Percentiles rank a stretch among this genome's conserved stretches.
Evolutionary conservation across 192 early-diverging fungal genomes (phyloP).

Genomic region (Funneliformis mosseae): DNA sequence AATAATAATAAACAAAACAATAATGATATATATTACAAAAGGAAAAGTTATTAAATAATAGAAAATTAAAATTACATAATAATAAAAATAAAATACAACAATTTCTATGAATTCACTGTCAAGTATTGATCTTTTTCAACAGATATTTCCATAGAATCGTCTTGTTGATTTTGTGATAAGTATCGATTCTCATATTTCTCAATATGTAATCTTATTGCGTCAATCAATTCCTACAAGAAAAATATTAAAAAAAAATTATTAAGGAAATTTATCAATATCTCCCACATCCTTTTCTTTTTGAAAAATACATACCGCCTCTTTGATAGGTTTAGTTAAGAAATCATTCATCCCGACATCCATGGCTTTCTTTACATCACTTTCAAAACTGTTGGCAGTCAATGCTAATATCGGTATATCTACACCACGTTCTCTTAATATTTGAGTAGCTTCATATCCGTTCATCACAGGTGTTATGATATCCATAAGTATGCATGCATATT

Average conservation of each 20-base stretch:
- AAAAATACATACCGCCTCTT: background rate
- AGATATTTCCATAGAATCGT: background rate
- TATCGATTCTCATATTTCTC: background rate
- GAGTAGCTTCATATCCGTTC: conserved; percentile 20
- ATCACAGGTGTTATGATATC: conserved; percentile 19
- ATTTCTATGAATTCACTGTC: background rate
- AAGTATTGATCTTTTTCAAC: background rate
- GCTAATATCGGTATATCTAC: conserved; percentile 12
- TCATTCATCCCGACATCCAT: conserved; percentile 1
- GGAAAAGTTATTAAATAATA: too few relatives aligned
- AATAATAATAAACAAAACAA: too few relatives aligned
- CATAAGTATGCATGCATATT: conserved; percentile 17
- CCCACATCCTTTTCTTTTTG: background rate
- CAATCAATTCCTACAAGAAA: background rate
- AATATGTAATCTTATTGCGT: background rate
- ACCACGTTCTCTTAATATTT: conserved; percentile 3
- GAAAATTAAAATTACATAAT: background rate
- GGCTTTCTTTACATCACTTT: conserved; percentile 2
- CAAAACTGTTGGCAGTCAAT: conserved; percentile 19
- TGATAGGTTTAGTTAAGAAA: conserved; percentile 12
- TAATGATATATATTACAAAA: background rate
- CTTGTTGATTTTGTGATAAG: too few relatives aligned
- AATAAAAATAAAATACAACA: background rate
- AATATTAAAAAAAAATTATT: background rate
- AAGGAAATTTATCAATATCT: background rate